Evolutionary conservation across 1,284 basidiomycete species (phyloP), one percentile per base, ranked within the genome.

Genomic region (Ganoderma meredithae): DNA sequence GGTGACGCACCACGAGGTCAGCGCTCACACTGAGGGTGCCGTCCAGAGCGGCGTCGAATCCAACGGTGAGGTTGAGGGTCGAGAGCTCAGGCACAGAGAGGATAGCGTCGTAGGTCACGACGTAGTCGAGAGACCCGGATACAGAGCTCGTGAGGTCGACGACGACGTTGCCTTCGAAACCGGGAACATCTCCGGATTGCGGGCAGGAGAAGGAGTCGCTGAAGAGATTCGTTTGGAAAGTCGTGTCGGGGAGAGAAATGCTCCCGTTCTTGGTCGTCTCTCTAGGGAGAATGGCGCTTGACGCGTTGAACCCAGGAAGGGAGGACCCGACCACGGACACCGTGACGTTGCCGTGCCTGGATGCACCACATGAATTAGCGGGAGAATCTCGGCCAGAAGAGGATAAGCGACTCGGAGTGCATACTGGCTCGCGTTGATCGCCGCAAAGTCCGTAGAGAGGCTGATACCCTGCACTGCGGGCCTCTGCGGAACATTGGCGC

Each of bases 401-500:
- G 9, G 27, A 5, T 13, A 41, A 27, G 36, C 36, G 36, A 25
- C 31, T 6, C 19, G 19, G 25, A 15, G 44, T 3, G 72, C 74
- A 69, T 69, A 72, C 81, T 74, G 75, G n/a, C 75, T 70, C 13
- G 77, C 71, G 65, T 83, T 80, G 7, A 78, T 74, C 4, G 77
- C 76, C 33, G 67, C 73, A 65, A 84, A 86, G 60, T 83, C 75
- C 1, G 81, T 84, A 65, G 84, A 82, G 10, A 88, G 69, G 2
- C 74, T 63, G 1, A 87, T 76, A 1, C 79, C 82, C 56, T 81
- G 78, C 25, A 87, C n/a, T n/a, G n/a, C 85, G 6, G 59, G 40
- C 4, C 80, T 79, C 6, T 76, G 67, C 2, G 68, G 66, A 5
- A 76, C 79, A 69, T 80, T 31, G 27, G 27, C 79, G 13, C 80